phyloP scores from a whole-genome alignment of 2,329 filamentous ascomycete species.

The Cladosporium halotolerans region DNA sequence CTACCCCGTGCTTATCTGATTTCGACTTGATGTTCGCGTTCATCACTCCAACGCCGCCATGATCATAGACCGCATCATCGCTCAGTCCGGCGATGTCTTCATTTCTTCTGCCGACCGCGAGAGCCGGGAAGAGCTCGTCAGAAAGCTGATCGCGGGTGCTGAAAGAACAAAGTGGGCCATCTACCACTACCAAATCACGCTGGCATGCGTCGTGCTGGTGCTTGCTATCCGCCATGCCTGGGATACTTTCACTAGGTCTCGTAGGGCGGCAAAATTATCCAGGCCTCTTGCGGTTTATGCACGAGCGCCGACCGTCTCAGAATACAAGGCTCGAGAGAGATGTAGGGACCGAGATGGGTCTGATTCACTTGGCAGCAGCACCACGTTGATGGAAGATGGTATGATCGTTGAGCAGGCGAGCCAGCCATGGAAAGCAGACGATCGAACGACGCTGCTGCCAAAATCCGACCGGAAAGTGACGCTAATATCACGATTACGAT shows the following conservation, averaged over 20 bases:
- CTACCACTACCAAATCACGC: constrained; percentile 35
- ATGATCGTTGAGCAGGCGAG: not conserved
- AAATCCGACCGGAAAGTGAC: not conserved
- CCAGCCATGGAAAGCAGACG: not conserved
- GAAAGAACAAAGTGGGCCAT: constrained; percentile 29
- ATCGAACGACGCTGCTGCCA: not conserved
- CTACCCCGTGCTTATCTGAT: no score
- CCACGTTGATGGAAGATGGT: not conserved
- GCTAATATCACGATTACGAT: constrained; percentile 12
- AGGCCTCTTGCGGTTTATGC: not conserved
- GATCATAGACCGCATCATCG: constrained; percentile 6
- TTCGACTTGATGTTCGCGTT: no score
- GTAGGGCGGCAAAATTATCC: constrained; percentile 9
- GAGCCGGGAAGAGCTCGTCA: not conserved
- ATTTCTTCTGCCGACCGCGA: not conserved
- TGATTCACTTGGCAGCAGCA: constrained; percentile 5
- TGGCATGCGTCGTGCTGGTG: constrained; percentile 32
- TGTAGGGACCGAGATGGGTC: not conserved
- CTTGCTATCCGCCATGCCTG: constrained; percentile 35
- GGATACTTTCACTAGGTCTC: constrained; percentile 20
- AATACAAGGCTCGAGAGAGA: not conserved
- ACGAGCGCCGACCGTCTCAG: not conserved
- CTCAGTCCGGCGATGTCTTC: constrained; percentile 4
- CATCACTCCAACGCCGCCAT: not conserved
- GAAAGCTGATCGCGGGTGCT: not conserved